Conservation (phyloP, 306 rosid species). For the Corylus americana region DNA sequence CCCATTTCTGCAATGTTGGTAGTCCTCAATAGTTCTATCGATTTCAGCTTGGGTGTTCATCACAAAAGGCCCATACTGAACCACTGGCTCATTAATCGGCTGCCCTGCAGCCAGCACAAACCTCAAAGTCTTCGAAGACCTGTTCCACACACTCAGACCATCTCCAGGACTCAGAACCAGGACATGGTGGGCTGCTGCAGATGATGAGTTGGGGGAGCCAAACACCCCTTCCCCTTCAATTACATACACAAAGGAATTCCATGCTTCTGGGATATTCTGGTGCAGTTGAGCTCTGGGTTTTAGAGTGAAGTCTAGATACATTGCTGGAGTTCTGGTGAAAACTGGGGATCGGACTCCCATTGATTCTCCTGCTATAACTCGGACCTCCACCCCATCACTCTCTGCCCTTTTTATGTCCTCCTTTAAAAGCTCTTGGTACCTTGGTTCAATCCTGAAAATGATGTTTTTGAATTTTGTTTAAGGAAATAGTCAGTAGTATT, state of each 20-base stretch:
- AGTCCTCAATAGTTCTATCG: slow-evolving; percentile 73
- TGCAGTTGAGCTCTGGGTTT: slow-evolving; percentile 58
- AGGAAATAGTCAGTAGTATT: not conserved
- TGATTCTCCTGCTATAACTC: slow-evolving; percentile 85
- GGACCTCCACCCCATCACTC: slow-evolving; percentile 76
- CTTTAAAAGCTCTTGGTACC: slow-evolving; percentile 72
- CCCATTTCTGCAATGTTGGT: slow-evolving; percentile 63
- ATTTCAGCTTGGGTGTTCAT: slow-evolving; percentile 92
- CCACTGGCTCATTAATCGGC: slow-evolving; percentile 83
- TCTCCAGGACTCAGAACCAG: slow-evolving; percentile 74
- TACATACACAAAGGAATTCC: slow-evolving; percentile 80
- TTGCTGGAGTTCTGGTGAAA: slow-evolving; percentile 81
- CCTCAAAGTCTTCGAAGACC: slow-evolving; percentile 63
- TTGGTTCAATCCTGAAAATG: slow-evolving; percentile 78
- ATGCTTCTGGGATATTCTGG: slow-evolving; percentile 69
- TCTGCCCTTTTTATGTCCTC: slow-evolving; percentile 61
- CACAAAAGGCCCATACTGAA: slow-evolving; percentile 89
- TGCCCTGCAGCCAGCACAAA: slow-evolving; percentile 74
- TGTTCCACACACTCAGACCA: slow-evolving; percentile 78
- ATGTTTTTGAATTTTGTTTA: not conserved
- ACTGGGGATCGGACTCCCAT: slow-evolving; percentile 77
- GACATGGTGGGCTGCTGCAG: slow-evolving; percentile 53
- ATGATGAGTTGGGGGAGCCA: slow-evolving; percentile 48
- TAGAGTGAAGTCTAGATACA: slow-evolving; percentile 76
- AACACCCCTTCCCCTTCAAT: slow-evolving; percentile 86